These are phyloP conservation scores for Prasinococcaceae sp. DNA, from an alignment of 139 green algal species.

Conservation along the genomic window DNA sequence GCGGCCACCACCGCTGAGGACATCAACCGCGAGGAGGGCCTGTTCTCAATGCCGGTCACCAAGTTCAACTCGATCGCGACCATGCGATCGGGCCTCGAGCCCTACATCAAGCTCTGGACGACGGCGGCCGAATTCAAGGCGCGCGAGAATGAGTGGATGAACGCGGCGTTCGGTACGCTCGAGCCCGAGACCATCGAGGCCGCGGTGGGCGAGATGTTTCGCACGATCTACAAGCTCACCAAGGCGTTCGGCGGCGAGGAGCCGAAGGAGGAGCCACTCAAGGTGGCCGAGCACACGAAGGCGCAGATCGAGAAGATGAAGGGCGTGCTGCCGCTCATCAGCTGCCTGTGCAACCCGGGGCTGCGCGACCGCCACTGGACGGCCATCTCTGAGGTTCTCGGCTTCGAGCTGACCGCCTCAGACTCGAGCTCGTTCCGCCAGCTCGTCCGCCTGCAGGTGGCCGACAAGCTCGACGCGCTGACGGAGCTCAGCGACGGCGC, in stretches of 20 bases:
- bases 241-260: slow-evolving; percentile 35
- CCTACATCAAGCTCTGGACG: slow-evolving; percentile 13
- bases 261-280: neutral
- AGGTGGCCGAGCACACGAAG: slow-evolving; percentile 22
- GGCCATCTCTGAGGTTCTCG: slow-evolving; percentile 39
- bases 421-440: slow-evolving; percentile 11
- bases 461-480: slow-evolving; percentile 40
- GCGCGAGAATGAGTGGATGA: slow-evolving; percentile 45
- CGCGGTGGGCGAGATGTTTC: slow-evolving; percentile 18
- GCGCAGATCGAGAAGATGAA: slow-evolving; percentile 24
- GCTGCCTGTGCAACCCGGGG: slow-evolving; percentile 53
- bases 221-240: slow-evolving; percentile 41
- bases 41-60: slow-evolving; percentile 5
- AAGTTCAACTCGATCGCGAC: slow-evolving; percentile 3
- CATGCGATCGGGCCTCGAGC: slow-evolving; percentile 4
- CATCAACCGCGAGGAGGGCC: slow-evolving; percentile 14
- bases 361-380: slow-evolving; percentile 58
- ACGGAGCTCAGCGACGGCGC: slow-evolving; percentile 28
- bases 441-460: slow-evolving; percentile 27
- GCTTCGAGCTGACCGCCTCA: slow-evolving; percentile 55
- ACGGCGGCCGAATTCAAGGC: neutral
- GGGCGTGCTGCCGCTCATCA: slow-evolving; percentile 44
- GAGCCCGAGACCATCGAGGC: slow-evolving; percentile 51
- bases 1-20: slow-evolving; percentile 6
- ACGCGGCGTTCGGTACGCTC: slow-evolving; percentile 50